phyloP scores from a whole-genome alignment of 1,284 basidiomycete genomes.

The Moesziomyces globuligerus region DNA sequence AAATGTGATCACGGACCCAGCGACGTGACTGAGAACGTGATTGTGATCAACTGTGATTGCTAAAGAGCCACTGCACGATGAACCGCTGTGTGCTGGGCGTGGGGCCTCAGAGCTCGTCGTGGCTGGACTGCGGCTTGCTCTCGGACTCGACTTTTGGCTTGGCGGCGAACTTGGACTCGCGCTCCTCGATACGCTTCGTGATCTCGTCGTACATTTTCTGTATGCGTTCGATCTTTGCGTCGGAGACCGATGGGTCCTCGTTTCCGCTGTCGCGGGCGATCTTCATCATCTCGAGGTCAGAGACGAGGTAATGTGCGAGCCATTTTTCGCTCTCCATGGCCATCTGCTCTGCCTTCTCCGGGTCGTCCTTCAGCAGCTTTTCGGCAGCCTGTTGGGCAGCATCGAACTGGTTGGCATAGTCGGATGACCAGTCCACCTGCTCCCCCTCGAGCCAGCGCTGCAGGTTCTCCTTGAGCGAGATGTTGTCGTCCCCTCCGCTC shows the following conservation, averaged over 20 bases:
- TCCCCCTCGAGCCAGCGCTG: slow-evolving; percentile 56
- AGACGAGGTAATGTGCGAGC: slow-evolving; percentile 48
- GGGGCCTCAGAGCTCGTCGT: slow-evolving; percentile 31
- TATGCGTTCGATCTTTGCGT: slow-evolving; percentile 42
- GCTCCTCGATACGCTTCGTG: slow-evolving; percentile 25
- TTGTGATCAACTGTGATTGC: neutral
- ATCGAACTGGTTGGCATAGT: slow-evolving; percentile 46
- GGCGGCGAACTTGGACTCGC: slow-evolving; percentile 17
- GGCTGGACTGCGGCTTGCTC: neutral
- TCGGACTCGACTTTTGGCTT: neutral
- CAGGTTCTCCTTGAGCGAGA: slow-evolving; percentile 49
- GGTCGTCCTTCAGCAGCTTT: slow-evolving; percentile 37
- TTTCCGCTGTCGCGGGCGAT: slow-evolving; percentile 28
- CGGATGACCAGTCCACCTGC: slow-evolving; percentile 48
- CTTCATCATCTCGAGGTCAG: slow-evolving; percentile 55
- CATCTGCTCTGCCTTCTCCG: slow-evolving; percentile 48
- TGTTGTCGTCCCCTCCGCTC: slow-evolving; percentile 1
- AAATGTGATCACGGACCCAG: no score
- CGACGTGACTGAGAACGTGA: neutral
- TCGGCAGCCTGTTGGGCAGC: slow-evolving; percentile 49
- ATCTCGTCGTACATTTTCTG: slow-evolving; percentile 43
- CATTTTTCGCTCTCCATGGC: slow-evolving; percentile 57
- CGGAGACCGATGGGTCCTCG: slow-evolving; percentile 22
- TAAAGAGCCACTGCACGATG: neutral
- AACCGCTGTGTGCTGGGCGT: neutral